Evolutionary conservation across 1,284 basidiomycete species (phyloP).

Genomic region (Naganishia liquefaciens): DNA sequence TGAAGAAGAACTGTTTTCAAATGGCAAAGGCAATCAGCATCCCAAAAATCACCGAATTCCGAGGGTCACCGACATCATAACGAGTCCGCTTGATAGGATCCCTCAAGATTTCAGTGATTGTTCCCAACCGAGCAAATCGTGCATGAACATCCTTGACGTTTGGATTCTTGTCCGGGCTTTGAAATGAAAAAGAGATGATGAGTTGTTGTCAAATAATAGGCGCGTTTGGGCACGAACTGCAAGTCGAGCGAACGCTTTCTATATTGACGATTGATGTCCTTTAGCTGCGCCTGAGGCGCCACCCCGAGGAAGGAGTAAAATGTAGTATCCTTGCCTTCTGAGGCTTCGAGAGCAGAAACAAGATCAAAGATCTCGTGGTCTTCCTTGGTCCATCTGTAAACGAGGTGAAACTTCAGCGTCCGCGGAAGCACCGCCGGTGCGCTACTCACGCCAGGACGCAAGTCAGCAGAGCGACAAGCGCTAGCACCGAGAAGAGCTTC

Average conservation of each 20-base stretch:
- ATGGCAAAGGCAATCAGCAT: background rate
- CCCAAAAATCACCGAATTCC: background rate
- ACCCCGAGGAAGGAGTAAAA: slow-evolving; percentile 87
- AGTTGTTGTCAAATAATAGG: background rate
- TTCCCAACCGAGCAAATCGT: slow-evolving; percentile 80
- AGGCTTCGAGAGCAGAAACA: slow-evolving; percentile 74
- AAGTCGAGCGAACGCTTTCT: slow-evolving; percentile 80
- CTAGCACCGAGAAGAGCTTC: slow-evolving; percentile 15
- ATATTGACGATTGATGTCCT: slow-evolving; percentile 82
- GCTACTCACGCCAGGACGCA: slow-evolving; percentile 19
- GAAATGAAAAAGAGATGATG: background rate
- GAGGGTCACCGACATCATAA: slow-evolving; percentile 56
- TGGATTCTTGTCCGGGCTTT: slow-evolving; percentile 91
- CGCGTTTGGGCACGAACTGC: slow-evolving; percentile 64
- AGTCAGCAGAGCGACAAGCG: slow-evolving; percentile 7
- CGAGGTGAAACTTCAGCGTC: background rate
- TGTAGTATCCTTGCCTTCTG: slow-evolving; percentile 81
- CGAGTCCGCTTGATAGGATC: slow-evolving; percentile 73
- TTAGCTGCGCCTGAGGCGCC: slow-evolving; percentile 65
- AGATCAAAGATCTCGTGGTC: slow-evolving; percentile 96
- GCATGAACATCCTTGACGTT: slow-evolving; percentile 76
- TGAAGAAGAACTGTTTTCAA: slow-evolving; percentile 54
- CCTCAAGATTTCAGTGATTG: slow-evolving; percentile 78
- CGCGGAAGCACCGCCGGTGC: background rate
- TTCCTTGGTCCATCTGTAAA: slow-evolving; percentile 28